A percentile compares a stretch with the other conserved stretches of the same genome.
Conservation (phyloP, 75 land plant species). For the Cupressus sempervirens region DNA sequence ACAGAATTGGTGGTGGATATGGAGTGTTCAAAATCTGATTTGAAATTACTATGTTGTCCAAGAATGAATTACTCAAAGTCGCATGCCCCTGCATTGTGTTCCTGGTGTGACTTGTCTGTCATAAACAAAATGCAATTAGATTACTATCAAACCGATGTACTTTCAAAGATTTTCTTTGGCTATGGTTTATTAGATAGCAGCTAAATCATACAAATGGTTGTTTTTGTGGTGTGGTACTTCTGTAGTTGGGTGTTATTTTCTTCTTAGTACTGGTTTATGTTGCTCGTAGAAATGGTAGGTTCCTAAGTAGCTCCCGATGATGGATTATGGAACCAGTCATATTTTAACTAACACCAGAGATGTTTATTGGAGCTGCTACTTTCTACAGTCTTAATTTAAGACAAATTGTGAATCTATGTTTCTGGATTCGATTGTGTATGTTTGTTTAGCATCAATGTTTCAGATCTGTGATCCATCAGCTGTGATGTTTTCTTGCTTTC, state of each 20-base stretch:
- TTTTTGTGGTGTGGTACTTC: background rate
- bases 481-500: too few relatives aligned
- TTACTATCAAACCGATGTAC: background rate
- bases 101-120: background rate
- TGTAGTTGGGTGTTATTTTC: background rate
- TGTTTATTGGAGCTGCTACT: background rate
- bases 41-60: background rate
- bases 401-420: too few relatives aligned
- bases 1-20: background rate
- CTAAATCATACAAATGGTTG: background rate
- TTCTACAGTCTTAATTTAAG: too few relatives aligned
- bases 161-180: background rate
- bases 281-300: background rate
- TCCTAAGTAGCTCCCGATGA: background rate
- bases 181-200: background rate
- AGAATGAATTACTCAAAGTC: background rate
- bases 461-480: too few relatives aligned
- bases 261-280: background rate
- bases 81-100: background rate
- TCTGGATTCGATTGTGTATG: too few relatives aligned
- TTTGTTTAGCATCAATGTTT: too few relatives aligned
- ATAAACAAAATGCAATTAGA: background rate
- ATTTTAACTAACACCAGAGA: background rate
- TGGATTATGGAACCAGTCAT: too few relatives aligned
- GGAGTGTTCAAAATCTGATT: background rate